Evolutionary conservation across 805 yeast genomes (phyloP), one percentile per base, ranked within the genome.

Genomic region (Wickerhamiella musiphila): DNA sequence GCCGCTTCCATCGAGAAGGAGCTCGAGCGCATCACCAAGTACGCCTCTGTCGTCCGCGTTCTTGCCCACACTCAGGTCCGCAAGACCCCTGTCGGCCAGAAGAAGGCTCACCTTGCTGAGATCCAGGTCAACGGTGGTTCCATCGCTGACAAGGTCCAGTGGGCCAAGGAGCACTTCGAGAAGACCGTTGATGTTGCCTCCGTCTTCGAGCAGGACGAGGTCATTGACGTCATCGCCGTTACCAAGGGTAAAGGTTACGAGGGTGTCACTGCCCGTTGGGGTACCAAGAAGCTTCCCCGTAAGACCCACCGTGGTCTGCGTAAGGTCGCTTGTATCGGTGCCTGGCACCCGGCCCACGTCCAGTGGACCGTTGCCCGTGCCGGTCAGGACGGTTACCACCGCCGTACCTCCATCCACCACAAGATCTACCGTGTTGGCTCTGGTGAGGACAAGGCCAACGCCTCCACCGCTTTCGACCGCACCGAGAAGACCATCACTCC

Each of bases 221-320:
- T 79, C 77, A 75, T 90, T 55, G 99, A 90, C 58, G 96, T 81
- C 57, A 78, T 90, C 59, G 99, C 95, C 60, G 93, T 90, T 60
- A 90, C 98, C 78, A 86, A 79, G 76, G 99, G 99, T 90, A 94
- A 90, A 75, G 99, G 99, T 76, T 84, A 79, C 82, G 98, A 90
- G 71, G 99, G 99, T 84, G 95, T 86, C 59, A 90, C 99, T 73
- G 94, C 84, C 83, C 82, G 99, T 81, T 90, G 96, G 96, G 99
- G 99, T 65, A 90, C 98, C 78, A 92, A 84, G 84, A 84, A 78
- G 76, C 73, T 90, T 55, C 98, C 99, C 70, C 83, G 99, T 74
- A 90, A 90, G 93, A 90, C 99, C 65, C 99, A 90, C 70, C 84
- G 96, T 79, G 99, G 99, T 86, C 73, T 86, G 65, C 83, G 99